Evolutionary conservation across 1,139 yeast species (phyloP).

Genomic region (Pichia sp.): DNA sequence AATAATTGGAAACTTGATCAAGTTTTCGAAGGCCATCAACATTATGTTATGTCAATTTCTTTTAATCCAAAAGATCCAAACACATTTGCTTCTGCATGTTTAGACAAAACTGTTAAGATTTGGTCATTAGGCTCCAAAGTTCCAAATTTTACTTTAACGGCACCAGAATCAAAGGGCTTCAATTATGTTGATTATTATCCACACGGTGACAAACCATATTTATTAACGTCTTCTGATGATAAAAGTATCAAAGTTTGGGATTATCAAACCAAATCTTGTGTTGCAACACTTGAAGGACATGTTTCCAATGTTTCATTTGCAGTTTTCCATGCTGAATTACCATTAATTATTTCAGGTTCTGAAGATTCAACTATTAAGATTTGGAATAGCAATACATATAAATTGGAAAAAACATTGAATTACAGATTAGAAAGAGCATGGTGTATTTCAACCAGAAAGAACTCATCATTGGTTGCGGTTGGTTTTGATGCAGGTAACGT

Average conservation of each 20-base stretch:
- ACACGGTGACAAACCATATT: slow-evolving; percentile 91
- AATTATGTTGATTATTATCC: slow-evolving; percentile 96
- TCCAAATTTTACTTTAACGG: slow-evolving; percentile 86
- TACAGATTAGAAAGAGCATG: slow-evolving; percentile 93
- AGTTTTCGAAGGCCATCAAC: slow-evolving; percentile 91
- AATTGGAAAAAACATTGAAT: slow-evolving; percentile 83
- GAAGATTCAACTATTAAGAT: slow-evolving; percentile 76
- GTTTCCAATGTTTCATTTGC: slow-evolving; percentile 93
- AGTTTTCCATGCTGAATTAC: slow-evolving; percentile 92
- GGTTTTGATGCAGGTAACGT: slow-evolving; percentile 95
- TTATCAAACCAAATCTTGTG: slow-evolving; percentile 93
- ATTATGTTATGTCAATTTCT: slow-evolving; percentile 89
- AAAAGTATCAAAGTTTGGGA: slow-evolving; percentile 91
- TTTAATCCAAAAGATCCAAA: slow-evolving; percentile 97
- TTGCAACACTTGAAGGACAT: slow-evolving; percentile 92
- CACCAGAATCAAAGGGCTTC: slow-evolving; percentile 91
- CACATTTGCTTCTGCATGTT: slow-evolving; percentile 94
- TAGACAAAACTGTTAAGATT: slow-evolving; percentile 92
- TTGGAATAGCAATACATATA: slow-evolving; percentile 76
- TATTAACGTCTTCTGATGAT: slow-evolving; percentile 91
- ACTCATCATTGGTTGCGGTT: slow-evolving; percentile 74
- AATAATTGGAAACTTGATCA: slow-evolving; percentile 85
- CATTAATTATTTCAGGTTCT: slow-evolving; percentile 76
- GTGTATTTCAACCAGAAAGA: slow-evolving; percentile 80
- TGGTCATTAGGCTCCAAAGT: slow-evolving; percentile 91